These are phyloP conservation scores for Amoebophrya sp. DNA, from an alignment of 169 alveolate genomes.

Conservation along the genomic window DNA sequence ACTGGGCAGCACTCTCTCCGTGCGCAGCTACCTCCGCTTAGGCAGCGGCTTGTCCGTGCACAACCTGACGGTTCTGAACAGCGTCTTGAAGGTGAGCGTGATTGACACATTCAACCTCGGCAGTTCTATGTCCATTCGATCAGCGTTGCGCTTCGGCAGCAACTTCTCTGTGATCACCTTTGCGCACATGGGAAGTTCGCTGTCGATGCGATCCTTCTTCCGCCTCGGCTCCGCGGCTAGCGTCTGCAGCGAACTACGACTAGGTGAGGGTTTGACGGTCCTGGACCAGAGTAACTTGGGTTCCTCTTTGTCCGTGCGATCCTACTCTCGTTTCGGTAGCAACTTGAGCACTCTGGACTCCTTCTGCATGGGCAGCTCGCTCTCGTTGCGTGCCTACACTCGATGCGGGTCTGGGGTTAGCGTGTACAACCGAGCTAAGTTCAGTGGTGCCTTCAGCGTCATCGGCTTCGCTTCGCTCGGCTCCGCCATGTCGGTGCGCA, in stretches of 20 bases:
- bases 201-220: background rate
- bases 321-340: background rate
- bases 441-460: background rate
- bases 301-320: background rate
- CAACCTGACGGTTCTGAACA: no score
- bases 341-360: background rate
- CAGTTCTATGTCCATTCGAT: background rate
- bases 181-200: constrained; percentile 5
- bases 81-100: no score
- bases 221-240: constrained; percentile 18
- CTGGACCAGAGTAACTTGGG: background rate
- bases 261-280: background rate
- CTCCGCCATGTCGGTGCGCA: background rate
- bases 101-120: no score
- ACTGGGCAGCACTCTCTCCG: no score
- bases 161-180: background rate
- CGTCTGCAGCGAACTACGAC: background rate
- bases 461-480: background rate
- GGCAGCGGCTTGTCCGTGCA: no score
- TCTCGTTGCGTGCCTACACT: background rate
- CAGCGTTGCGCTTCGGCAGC: background rate
- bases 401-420: background rate
- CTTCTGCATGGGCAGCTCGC: background rate
- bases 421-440: background rate
- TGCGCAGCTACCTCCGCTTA: no score